phyloP scores from a whole-genome alignment of 1,139 yeast genomes.

The Saccharomyces hybrid region DNA sequence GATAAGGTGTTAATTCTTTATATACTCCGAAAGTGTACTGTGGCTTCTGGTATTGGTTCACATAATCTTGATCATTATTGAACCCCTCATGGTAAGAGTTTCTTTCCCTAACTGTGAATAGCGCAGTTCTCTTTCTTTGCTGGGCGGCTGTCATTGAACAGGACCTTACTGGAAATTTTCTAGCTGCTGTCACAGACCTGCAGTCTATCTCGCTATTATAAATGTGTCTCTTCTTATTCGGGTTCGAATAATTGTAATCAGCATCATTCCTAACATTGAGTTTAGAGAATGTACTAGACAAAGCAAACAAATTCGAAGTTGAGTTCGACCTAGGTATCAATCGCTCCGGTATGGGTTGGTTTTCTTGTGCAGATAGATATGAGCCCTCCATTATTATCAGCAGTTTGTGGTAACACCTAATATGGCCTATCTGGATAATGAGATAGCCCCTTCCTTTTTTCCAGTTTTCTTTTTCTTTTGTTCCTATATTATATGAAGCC shows the following conservation, averaged over 20 bases:
- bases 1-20: neutral
- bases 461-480: neutral
- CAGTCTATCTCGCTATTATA: neutral
- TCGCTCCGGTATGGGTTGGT: neutral
- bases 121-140: neutral
- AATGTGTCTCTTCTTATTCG: neutral
- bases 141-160: constrained; percentile 1
- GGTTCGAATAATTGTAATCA: neutral
- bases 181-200: neutral
- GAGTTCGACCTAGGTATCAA: constrained; percentile 7
- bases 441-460: neutral
- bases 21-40: neutral
- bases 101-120: neutral
- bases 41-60: neutral
- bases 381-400: neutral
- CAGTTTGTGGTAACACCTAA: neutral
- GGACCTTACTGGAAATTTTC: neutral
- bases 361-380: neutral
- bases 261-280: neutral
- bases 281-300: constrained; percentile 17
- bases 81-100: neutral
- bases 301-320: constrained; percentile 8
- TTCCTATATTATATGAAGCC: neutral
- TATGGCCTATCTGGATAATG: neutral
- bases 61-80: neutral